Evolutionary conservation across 306 rosid genomes (phyloP).

Genomic region (Datisca glomerata): DNA sequence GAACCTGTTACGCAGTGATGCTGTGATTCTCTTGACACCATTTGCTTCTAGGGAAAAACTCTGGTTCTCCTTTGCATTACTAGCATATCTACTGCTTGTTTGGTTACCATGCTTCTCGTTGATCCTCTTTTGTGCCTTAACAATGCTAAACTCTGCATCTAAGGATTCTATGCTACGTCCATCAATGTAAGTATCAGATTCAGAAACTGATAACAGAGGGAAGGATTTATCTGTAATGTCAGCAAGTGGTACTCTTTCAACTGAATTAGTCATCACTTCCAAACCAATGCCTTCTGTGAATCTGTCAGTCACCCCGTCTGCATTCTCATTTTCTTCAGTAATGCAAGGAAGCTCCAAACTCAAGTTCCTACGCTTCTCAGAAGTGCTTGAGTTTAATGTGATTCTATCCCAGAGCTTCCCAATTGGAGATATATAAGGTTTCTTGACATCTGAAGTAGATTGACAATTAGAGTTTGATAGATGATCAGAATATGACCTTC

Average conservation of each 20-base stretch:
- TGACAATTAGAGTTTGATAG: slow-evolving; percentile 27
- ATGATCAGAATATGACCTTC: slow-evolving; percentile 46
- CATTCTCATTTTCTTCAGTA: slow-evolving; percentile 69
- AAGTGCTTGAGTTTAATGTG: slow-evolving; percentile 42
- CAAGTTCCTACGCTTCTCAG: slow-evolving; percentile 51
- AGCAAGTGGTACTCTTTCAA: slow-evolving; percentile 42
- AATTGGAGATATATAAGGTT: slow-evolving; percentile 40
- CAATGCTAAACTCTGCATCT: slow-evolving; percentile 30
- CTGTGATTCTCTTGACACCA: slow-evolving; percentile 32
- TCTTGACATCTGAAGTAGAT: slow-evolving; percentile 25
- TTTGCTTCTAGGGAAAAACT: slow-evolving; percentile 33
- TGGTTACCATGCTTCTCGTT: slow-evolving; percentile 36
- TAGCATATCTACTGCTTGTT: slow-evolving; percentile 21
- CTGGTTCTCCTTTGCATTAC: slow-evolving; percentile 40
- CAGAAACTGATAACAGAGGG: slow-evolving; percentile 30
- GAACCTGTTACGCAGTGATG: slow-evolving; percentile 31
- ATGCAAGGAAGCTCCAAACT: slow-evolving; percentile 82
- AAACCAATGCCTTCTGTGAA: slow-evolving; percentile 25
- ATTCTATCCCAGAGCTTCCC: slow-evolving; percentile 65
- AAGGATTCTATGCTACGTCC: slow-evolving; percentile 41
- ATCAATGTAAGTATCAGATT: slow-evolving; percentile 28
- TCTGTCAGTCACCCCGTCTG: slow-evolving; percentile 44
- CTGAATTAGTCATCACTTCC: slow-evolving; percentile 21
- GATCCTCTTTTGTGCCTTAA: slow-evolving; percentile 32
- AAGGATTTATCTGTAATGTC: slow-evolving; percentile 35